These are phyloP conservation scores for Tuber melanosporum DNA, from an alignment of 495 filamentous ascomycete genomes.

Conservation along the genomic window DNA sequence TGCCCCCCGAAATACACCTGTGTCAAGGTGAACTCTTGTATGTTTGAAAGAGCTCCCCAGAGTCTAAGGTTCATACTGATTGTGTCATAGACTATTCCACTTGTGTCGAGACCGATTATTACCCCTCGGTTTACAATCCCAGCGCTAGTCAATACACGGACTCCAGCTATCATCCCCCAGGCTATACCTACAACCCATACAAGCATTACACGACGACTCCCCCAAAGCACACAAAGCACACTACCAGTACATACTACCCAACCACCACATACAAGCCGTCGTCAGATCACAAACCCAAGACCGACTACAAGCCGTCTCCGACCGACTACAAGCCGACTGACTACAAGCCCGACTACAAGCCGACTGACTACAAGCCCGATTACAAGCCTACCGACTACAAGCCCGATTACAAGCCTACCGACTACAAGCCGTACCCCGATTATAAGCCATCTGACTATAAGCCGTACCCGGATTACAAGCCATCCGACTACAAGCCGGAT, in stretches of 20 bases:
- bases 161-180: background rate
- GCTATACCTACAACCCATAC: background rate
- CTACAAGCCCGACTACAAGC: no score
- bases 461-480: no score
- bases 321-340: no score
- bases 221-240: constrained; percentile 14
- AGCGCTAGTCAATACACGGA: constrained; percentile 1
- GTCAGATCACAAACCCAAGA: no score
- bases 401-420: no score
- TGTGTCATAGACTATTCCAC: constrained; percentile 11
- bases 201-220: background rate
- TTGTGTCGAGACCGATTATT: constrained; percentile 13
- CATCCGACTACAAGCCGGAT: no score
- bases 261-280: no score
- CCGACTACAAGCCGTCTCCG: no score
- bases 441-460: no score
- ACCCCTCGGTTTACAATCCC: constrained; percentile 8
- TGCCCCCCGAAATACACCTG: constrained; percentile 19
- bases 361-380: no score
- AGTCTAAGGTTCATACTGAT: constrained; percentile 5
- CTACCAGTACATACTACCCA: background rate
- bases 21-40: constrained; percentile 9
- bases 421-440: no score
- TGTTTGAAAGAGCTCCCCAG: constrained; percentile 7
- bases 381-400: no score